These are phyloP conservation scores for Penicillium mononematosum DNA, from an alignment of 495 filamentous ascomycete species.

Conservation along the genomic window DNA sequence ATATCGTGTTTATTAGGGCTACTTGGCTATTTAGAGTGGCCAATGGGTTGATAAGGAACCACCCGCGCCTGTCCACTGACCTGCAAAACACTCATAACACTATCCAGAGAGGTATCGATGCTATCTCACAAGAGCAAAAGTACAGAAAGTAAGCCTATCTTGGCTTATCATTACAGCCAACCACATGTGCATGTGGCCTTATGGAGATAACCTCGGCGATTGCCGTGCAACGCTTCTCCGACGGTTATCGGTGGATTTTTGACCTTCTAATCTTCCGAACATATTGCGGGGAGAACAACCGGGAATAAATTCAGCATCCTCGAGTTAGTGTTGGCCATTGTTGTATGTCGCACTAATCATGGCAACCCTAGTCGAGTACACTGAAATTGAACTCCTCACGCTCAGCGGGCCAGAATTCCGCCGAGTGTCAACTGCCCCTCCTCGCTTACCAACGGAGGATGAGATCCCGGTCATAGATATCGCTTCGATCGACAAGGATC, in stretches of 20 bases:
- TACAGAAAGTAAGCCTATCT: background rate
- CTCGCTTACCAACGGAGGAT: constrained; percentile 35
- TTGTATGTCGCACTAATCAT: background rate
- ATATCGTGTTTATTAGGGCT: background rate
- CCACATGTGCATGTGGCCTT: background rate
- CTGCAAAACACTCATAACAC: background rate
- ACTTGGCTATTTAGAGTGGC: background rate
- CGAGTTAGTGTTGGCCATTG: constrained; percentile 1
- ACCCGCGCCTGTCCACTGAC: background rate
- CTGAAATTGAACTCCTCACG: constrained; percentile 34
- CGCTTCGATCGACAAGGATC: constrained; percentile 35
- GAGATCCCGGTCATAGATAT: constrained; percentile 60
- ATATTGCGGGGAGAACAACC: background rate
- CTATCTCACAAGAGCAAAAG: background rate
- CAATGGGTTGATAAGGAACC: background rate
- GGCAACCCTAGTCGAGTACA: constrained; percentile 20
- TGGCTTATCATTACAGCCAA: constrained; percentile 1
- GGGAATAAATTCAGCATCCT: background rate
- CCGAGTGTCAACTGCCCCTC: constrained; percentile 35
- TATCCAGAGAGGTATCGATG: background rate
- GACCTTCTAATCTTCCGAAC: background rate
- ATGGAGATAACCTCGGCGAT: background rate
- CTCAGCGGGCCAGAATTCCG: constrained; percentile 31
- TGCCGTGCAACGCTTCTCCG: background rate
- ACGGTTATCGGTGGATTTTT: constrained; percentile 6